A percentile compares a stretch with the other conserved stretches of the same genome.
Evolutionary conservation across 2,329 filamentous ascomycete genomes (phyloP).

Genomic region (Metarhizium sp.): DNA sequence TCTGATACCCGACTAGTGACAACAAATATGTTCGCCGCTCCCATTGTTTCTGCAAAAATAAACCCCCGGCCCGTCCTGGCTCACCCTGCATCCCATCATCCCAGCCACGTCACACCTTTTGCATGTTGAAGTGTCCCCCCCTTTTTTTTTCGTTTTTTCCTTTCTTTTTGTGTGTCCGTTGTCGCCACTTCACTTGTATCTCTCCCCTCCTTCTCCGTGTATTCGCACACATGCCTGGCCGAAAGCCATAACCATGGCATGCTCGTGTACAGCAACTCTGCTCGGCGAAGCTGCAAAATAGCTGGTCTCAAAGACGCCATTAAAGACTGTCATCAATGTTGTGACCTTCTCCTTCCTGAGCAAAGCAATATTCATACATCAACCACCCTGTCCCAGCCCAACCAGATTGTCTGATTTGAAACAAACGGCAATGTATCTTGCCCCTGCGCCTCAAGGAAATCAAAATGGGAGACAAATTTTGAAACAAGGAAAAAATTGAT

Average conservation of each 20-base stretch:
- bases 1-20: conserved; percentile 1
- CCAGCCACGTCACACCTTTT: background rate
- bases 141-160: conserved; percentile 1
- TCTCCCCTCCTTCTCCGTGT: background rate
- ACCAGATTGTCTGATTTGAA: background rate
- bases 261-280: background rate
- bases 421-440: background rate
- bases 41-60: background rate
- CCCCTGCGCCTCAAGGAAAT: conserved; percentile 4
- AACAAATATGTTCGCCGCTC: conserved; percentile 6
- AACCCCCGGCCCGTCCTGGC: background rate
- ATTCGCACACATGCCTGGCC: background rate
- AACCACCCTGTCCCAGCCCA: background rate
- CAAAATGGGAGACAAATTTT: conserved; percentile 7
- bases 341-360: background rate
- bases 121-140: background rate
- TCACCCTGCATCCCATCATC: background rate
- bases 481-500: conserved; percentile 9
- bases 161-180: background rate
- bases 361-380: conserved; percentile 4
- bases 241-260: background rate
- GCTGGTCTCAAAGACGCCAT: background rate
- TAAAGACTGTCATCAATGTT: background rate
- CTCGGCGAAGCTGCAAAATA: background rate
- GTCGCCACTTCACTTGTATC: background rate